A percentile compares a stretch with the other conserved stretches of the same genome.
These are phyloP conservation scores for Aspergillus pseudotamarii DNA, from an alignment of 2,329 filamentous ascomycete genomes.

Conservation along the genomic window DNA sequence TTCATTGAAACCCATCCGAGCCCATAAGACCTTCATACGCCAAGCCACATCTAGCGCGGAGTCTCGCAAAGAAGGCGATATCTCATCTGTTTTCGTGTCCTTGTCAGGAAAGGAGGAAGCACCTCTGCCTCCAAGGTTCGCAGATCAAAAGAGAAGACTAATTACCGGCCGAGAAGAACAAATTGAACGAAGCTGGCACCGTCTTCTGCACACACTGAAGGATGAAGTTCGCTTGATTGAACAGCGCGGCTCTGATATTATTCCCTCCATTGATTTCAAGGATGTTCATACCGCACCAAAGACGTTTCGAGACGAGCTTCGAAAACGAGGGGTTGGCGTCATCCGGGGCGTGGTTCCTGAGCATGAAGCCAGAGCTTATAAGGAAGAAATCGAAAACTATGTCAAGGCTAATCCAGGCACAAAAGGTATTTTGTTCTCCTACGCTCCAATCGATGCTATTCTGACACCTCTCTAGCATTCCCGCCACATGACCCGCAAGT, in stretches of 20 bases:
- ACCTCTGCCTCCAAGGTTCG: constrained; percentile 11
- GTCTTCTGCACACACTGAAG: background rate
- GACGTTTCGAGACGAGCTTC: background rate
- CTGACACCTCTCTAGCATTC: background rate
- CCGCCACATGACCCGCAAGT: background rate
- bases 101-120: constrained; percentile 13
- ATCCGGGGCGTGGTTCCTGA: background rate
- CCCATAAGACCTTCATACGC: background rate
- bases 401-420: background rate
- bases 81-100: constrained; percentile 18
- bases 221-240: background rate
- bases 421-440: background rate
- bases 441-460: background rate
- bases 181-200: background rate
- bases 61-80: constrained; percentile 16
- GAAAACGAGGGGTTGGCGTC: background rate
- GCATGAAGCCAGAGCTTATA: background rate
- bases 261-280: background rate
- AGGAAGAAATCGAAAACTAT: background rate
- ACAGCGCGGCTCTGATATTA: background rate
- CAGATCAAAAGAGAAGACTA: background rate
- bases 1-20: background rate
- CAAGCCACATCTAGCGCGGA: background rate
- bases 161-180: background rate
- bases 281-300: background rate